Conservation (phyloP, 1,284 basidiomycete species). For the Mycena citricolor region DNA sequence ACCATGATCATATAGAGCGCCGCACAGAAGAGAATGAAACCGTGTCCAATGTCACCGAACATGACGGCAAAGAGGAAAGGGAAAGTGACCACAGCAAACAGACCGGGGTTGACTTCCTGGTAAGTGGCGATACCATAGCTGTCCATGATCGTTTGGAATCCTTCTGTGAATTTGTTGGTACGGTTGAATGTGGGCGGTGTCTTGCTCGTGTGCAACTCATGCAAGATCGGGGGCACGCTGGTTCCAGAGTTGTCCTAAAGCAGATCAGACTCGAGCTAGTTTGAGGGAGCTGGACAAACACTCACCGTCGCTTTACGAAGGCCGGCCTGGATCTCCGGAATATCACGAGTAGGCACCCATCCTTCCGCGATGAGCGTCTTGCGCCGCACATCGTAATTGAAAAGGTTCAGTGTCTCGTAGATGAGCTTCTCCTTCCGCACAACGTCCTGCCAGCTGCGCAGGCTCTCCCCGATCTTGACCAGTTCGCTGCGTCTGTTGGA, state of each 20-base stretch:
- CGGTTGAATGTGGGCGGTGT: slow-evolving; percentile 95
- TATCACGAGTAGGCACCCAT: slow-evolving; percentile 94
- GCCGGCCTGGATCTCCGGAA: slow-evolving; percentile 84
- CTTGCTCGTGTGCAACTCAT: slow-evolving; percentile 88
- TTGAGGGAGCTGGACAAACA: slow-evolving; percentile 18
- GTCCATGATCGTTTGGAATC: slow-evolving; percentile 98
- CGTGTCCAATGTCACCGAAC: slow-evolving; percentile 99
- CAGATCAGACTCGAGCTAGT: slow-evolving; percentile 5
- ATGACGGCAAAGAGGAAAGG: slow-evolving; percentile 99
- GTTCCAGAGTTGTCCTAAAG: slow-evolving; percentile 89
- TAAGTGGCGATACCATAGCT: slow-evolving; percentile 95
- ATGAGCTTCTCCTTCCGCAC: slow-evolving; percentile 95
- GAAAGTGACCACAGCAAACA: slow-evolving; percentile 94
- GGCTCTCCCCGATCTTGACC: slow-evolving; percentile 80
- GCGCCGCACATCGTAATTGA: slow-evolving; percentile 91
- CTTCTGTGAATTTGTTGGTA: slow-evolving; percentile 96
- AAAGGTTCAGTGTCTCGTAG: slow-evolving; percentile 91
- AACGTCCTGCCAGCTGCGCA: slow-evolving; percentile 92
- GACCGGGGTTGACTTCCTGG: slow-evolving; percentile 96
- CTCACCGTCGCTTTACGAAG: slow-evolving; percentile 88
- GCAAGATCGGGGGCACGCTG: slow-evolving; percentile 87
- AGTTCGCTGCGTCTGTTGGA: slow-evolving; percentile 85
- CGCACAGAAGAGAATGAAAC: slow-evolving; percentile 77
- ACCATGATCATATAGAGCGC: slow-evolving; percentile 84
- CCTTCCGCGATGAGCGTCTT: slow-evolving; percentile 98